A percentile compares a stretch with the other conserved stretches of the same genome.
These are phyloP conservation scores for Hypoxylon sp. DNA, from an alignment of 2,329 filamentous ascomycete genomes.

Conservation along the genomic window DNA sequence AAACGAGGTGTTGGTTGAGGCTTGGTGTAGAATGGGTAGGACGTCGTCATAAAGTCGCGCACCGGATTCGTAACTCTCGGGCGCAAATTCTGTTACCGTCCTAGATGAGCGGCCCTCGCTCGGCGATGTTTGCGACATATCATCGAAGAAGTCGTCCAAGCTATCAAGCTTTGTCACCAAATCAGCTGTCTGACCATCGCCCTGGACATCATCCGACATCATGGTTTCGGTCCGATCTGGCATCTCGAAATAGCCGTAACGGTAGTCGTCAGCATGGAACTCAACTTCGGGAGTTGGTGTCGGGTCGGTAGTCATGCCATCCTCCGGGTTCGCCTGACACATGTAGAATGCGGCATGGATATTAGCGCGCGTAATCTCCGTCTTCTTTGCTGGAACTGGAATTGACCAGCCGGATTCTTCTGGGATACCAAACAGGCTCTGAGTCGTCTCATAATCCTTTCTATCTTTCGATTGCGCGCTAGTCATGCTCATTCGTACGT, in stretches of 20 bases:
- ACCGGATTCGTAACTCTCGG: slow-evolving; percentile 78
- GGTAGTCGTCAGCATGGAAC: slow-evolving; percentile 91
- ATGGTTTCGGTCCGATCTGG: slow-evolving; percentile 87
- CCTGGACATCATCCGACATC: slow-evolving; percentile 86
- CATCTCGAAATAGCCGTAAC: slow-evolving; percentile 82
- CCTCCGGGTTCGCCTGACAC: slow-evolving; percentile 77
- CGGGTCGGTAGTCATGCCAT: slow-evolving; percentile 70
- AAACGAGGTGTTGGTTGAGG: slow-evolving; percentile 84
- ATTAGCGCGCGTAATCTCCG: slow-evolving; percentile 87
- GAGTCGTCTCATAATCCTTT: slow-evolving; percentile 94
- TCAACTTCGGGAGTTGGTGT: slow-evolving; percentile 88
- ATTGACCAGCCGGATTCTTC: slow-evolving; percentile 97
- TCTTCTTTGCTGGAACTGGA: slow-evolving; percentile 91
- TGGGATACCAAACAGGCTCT: slow-evolving; percentile 96
- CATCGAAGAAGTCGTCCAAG: slow-evolving; percentile 86
- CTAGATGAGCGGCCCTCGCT: slow-evolving; percentile 74
- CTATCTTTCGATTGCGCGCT: slow-evolving; percentile 86
- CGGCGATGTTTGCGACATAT: slow-evolving; percentile 72
- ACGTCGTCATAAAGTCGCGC: slow-evolving; percentile 94
- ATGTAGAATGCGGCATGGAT: slow-evolving; percentile 98
- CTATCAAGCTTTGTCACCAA: slow-evolving; percentile 85
- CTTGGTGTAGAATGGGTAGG: slow-evolving; percentile 89
- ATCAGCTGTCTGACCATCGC: slow-evolving; percentile 83
- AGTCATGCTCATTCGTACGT: slow-evolving; percentile 98
- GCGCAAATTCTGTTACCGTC: slow-evolving; percentile 75